These are phyloP conservation scores for Venturia carpophila DNA, from an alignment of 2,329 filamentous ascomycete species.

Conservation along the genomic window DNA sequence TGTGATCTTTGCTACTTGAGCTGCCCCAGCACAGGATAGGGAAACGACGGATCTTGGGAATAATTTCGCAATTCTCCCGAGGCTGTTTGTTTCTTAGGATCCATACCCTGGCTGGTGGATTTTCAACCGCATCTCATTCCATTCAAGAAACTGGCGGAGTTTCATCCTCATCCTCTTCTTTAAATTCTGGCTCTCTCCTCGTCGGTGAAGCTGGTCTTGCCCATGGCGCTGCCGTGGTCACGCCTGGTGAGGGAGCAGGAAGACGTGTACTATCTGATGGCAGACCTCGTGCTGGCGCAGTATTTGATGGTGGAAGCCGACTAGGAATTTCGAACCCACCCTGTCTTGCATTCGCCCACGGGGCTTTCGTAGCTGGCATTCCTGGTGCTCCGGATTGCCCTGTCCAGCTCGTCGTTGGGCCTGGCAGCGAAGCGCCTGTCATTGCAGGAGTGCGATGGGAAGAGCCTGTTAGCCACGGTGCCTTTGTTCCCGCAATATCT, in stretches of 20 bases:
- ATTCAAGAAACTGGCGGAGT: not conserved
- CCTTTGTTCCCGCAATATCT: not conserved
- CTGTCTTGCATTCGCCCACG: constrained; percentile 10
- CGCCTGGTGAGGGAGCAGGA: not conserved
- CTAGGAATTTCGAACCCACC: not conserved
- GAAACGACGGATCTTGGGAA: not conserved
- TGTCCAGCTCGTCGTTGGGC: constrained; percentile 14
- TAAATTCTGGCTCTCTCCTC: not conserved
- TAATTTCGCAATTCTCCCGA: not conserved
- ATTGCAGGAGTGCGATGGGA: constrained; percentile 3
- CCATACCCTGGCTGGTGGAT: not conserved
- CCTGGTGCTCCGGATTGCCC: constrained; percentile 11
- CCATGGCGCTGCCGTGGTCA: not conserved
- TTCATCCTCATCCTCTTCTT: not conserved
- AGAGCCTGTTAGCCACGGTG: not conserved
- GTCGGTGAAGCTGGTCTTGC: not conserved
- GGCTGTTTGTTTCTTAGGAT: not conserved
- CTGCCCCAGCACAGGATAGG: too few relatives aligned
- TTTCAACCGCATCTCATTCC: not conserved
- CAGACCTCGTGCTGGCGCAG: not conserved
- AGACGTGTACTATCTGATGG: too few relatives aligned
- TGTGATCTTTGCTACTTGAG: too few relatives aligned
- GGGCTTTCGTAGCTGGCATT: constrained; percentile 15
- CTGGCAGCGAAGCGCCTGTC: constrained; percentile 8
- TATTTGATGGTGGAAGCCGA: constrained; percentile 3